phyloP scores from a whole-genome alignment of 1,284 basidiomycete species.

The Tylopilus sp. region DNA sequence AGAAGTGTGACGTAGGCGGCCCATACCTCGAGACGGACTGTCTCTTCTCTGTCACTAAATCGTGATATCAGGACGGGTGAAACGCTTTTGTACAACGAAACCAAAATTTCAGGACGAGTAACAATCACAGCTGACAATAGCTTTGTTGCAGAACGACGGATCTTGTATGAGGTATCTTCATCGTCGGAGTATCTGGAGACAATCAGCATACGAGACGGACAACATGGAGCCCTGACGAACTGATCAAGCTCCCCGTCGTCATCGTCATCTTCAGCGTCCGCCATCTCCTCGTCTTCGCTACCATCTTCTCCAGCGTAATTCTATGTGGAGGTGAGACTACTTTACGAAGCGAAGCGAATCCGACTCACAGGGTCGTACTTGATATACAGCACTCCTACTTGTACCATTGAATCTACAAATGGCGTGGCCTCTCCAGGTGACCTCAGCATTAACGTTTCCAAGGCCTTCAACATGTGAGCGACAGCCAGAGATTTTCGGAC shows the following conservation, averaged over 20 bases:
- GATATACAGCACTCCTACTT: constrained; percentile 72
- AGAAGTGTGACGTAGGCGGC: constrained; percentile 79
- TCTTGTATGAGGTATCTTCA: constrained; percentile 99
- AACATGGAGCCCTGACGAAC: constrained; percentile 30
- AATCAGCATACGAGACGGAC: constrained; percentile 4
- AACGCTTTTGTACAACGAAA: constrained; percentile 76
- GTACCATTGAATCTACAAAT: constrained; percentile 67
- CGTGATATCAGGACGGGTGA: constrained; percentile 86
- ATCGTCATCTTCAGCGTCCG: constrained; percentile 73
- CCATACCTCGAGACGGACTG: constrained; percentile 93
- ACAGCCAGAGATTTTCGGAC: neutral
- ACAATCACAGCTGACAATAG: constrained; percentile 80
- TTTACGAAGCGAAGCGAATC: neutral
- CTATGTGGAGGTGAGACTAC: constrained; percentile 36
- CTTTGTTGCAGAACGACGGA: constrained; percentile 90
- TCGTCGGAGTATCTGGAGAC: constrained; percentile 85
- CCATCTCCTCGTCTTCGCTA: constrained; percentile 82
- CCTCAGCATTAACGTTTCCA: constrained; percentile 80
- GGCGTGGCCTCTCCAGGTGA: constrained; percentile 81
- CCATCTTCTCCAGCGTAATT: constrained; percentile 83
- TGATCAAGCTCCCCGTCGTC: constrained; percentile 79
- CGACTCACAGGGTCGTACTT: constrained; percentile 87
- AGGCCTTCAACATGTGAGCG: constrained; percentile 41
- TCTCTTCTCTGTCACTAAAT: constrained; percentile 94
- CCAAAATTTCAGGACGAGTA: constrained; percentile 84